Conservation (phyloP, 2,329 filamentous ascomycete genomes). For the Exserohilum turcica region DNA sequence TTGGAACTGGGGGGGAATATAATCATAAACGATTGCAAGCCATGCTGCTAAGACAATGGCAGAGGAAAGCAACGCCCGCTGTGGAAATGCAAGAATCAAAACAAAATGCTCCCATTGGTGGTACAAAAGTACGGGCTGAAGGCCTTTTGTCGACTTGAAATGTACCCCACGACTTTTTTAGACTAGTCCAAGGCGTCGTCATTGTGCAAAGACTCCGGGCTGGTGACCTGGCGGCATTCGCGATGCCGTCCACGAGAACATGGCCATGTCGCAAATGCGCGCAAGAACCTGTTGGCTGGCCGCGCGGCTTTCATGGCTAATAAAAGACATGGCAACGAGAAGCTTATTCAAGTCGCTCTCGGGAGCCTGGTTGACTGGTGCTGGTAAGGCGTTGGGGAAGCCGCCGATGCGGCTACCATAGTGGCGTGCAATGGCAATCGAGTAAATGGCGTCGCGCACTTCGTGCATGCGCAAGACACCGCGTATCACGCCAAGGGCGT, state of each 20-base stretch:
- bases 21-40: conserved; percentile 11
- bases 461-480: conserved; percentile 77
- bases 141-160: neutral
- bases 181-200: neutral
- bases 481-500: conserved; percentile 68
- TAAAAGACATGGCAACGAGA: conserved; percentile 55
- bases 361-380: conserved; percentile 33
- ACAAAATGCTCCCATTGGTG: conserved; percentile 4
- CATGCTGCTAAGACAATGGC: conserved; percentile 1
- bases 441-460: conserved; percentile 89
- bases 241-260: conserved; percentile 51
- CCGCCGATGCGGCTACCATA: conserved; percentile 65
- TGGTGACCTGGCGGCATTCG: conserved; percentile 19
- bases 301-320: conserved; percentile 52
- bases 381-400: conserved; percentile 50
- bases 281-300: conserved; percentile 56
- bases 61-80: conserved; percentile 7
- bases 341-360: conserved; percentile 52
- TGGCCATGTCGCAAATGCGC: conserved; percentile 56
- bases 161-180: neutral
- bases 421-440: conserved; percentile 78
- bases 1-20: neutral
- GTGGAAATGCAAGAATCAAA: conserved; percentile 8
- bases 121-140: neutral
- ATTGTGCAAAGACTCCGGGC: conserved; percentile 9